Conservation (phyloP, 208 protist genomes). For the Leishmania guyanensis region DNA sequence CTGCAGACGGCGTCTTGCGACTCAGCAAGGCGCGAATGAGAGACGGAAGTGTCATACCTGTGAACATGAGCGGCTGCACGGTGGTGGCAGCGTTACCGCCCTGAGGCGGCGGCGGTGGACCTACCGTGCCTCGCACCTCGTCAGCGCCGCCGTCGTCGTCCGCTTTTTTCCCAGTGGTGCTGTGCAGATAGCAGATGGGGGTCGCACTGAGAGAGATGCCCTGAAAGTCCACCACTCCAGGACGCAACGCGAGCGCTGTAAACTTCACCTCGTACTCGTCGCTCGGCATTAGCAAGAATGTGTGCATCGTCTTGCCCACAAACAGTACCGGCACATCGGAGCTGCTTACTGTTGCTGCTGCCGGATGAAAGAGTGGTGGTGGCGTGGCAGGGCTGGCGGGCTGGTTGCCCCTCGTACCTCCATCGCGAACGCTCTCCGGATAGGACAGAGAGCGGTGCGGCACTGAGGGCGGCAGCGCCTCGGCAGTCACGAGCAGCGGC, state of each 20-base stretch:
- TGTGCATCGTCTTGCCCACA: slow-evolving; percentile 62
- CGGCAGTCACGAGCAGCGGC: slow-evolving; percentile 65
- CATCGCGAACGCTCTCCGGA: background rate
- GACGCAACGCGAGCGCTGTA: slow-evolving; percentile 57
- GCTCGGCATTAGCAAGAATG: slow-evolving; percentile 72
- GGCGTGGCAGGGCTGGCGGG: background rate
- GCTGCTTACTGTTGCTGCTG: background rate
- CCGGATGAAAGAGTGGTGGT: background rate
- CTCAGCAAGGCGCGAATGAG: slow-evolving; percentile 20
- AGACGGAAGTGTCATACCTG: slow-evolving; percentile 26
- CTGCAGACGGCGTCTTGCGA: slow-evolving; percentile 8
- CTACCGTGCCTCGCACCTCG: background rate
- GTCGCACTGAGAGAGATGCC: slow-evolving; percentile 53
- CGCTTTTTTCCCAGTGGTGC: background rate
- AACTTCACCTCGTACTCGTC: slow-evolving; percentile 57
- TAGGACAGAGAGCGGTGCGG: background rate
- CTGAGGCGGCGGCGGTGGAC: background rate
- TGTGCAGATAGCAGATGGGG: slow-evolving; percentile 36
- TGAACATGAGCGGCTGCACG: slow-evolving; percentile 23
- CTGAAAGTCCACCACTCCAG: slow-evolving; percentile 75
- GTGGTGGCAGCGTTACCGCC: slow-evolving; percentile 1
- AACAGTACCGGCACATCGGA: slow-evolving; percentile 46
- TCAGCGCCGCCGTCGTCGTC: background rate
- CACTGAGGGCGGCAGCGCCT: slow-evolving; percentile 25
- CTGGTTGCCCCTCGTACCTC: background rate